Evolutionary conservation across 176 grass and related monocot species (phyloP).

Genomic region (Thalia dealbata): DNA sequence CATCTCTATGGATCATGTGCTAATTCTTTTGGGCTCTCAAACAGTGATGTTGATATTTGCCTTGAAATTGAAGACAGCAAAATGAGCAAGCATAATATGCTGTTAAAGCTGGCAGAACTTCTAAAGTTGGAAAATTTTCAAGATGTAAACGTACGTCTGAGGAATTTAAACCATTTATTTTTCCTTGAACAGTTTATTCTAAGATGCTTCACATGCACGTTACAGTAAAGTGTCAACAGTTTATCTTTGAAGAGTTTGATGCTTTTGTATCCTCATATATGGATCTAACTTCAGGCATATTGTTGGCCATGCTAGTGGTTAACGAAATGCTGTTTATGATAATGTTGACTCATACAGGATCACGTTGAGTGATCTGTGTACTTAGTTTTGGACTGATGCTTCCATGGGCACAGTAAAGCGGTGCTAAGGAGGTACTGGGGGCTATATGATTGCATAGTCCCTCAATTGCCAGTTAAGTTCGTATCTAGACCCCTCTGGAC

Average conservation of each 20-base stretch:
- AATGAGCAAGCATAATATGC: neutral
- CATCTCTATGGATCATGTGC: conserved; percentile 60
- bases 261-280: neutral
- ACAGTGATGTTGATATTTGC: conserved; percentile 49
- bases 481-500: too few relatives aligned
- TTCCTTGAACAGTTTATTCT: too few relatives aligned
- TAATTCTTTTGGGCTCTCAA: conserved; percentile 41
- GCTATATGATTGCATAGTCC: too few relatives aligned
- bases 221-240: neutral
- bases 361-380: too few relatives aligned
- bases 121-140: conserved; percentile 22
- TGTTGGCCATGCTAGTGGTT: too few relatives aligned
- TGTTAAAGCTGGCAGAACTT: conserved; percentile 34
- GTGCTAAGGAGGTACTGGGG: too few relatives aligned
- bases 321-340: too few relatives aligned
- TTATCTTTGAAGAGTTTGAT: neutral
- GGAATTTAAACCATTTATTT: neutral
- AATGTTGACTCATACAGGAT: too few relatives aligned
- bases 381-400: too few relatives aligned
- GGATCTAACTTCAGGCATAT: too few relatives aligned
- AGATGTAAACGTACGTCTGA: conserved; percentile 35
- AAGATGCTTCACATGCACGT: neutral
- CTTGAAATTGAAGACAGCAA: conserved; percentile 26
- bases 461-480: too few relatives aligned
- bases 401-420: too few relatives aligned